Conservation (phyloP, 768 basidiomycete genomes). For the Boletus vermiculosoides region DNA sequence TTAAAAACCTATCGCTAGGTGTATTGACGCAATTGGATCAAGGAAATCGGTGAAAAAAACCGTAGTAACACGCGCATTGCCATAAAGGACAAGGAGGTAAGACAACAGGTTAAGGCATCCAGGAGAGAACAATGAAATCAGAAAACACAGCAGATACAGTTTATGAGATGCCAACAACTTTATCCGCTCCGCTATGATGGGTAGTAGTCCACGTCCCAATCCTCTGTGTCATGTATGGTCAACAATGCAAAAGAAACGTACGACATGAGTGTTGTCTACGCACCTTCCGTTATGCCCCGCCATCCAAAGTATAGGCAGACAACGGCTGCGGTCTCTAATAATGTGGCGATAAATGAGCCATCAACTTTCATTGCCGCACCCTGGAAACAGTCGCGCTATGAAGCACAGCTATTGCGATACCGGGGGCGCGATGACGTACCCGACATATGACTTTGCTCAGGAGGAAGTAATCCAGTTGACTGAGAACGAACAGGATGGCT, state of each 20-base stretch:
- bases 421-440: conserved; percentile 36
- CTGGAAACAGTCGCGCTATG: conserved; percentile 33
- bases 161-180: neutral
- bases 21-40: neutral
- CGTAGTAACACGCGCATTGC: conserved; percentile 8
- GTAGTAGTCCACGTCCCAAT: conserved; percentile 55
- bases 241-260: neutral
- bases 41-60: neutral
- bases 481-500: conserved; percentile 72
- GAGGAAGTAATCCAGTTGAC: conserved; percentile 82
- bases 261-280: conserved; percentile 18
- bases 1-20: neutral
- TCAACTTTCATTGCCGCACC: conserved; percentile 71
- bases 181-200: conserved; percentile 29
- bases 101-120: conserved; percentile 11
- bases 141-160: conserved; percentile 15
- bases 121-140: neutral
- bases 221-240: conserved; percentile 32
- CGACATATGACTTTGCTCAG: conserved; percentile 74
- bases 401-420: conserved; percentile 5
- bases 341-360: conserved; percentile 81
- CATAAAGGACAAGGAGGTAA: neutral
- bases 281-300: conserved; percentile 88
- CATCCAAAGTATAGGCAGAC: conserved; percentile 73
- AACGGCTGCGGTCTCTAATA: conserved; percentile 77